Evolutionary conservation across 345 rosid genomes (phyloP).

Genomic region (Eucalyptus cloeziana): DNA sequence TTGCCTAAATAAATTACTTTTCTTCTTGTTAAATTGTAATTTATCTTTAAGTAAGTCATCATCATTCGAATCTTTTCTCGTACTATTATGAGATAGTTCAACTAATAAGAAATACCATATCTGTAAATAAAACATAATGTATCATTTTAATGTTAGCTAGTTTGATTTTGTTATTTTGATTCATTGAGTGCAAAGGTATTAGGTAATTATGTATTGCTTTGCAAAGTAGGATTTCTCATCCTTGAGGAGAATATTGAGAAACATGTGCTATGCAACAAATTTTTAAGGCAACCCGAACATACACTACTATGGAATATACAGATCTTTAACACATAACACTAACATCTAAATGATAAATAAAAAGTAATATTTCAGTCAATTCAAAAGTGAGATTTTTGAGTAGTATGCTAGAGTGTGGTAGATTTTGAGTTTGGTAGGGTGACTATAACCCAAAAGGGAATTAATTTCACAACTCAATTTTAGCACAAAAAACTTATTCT

Average conservation of each 20-base stretch:
- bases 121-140: too few relatives aligned
- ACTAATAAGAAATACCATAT: neutral
- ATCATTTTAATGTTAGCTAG: neutral
- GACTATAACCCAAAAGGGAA: neutral
- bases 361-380: neutral
- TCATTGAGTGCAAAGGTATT: neutral
- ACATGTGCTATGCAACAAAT: neutral
- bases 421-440: neutral
- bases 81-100: neutral
- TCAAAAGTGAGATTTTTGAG: neutral
- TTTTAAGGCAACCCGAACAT: neutral
- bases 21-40: neutral
- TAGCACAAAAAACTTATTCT: neutral
- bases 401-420: neutral
- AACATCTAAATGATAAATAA: neutral
- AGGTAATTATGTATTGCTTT: neutral
- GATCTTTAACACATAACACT: neutral
- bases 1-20: neutral
- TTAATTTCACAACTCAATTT: neutral
- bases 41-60: neutral
- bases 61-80: neutral
- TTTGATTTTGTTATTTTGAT: neutral
- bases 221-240: too few relatives aligned
- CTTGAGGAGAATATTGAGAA: neutral
- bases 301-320: neutral